Conservation (phyloP, 345 rosid genomes). For the Rhodamnia rubescens region DNA sequence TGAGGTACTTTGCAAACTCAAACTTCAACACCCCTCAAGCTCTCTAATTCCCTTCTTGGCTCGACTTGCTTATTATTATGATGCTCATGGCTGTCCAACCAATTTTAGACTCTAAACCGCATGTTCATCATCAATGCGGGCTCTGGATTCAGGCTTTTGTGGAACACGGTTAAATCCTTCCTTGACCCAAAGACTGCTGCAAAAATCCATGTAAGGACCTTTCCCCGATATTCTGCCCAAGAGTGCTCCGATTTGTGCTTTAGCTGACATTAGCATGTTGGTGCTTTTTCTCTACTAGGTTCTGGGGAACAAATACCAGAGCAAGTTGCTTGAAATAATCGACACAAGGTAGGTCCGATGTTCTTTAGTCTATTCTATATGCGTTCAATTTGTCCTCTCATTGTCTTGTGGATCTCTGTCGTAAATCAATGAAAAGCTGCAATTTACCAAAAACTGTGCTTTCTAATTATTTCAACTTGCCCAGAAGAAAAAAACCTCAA, state of each 20-base stretch:
- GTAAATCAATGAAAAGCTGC: neutral
- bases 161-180: conserved; percentile 70
- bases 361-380: neutral
- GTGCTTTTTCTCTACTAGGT: conserved; percentile 34
- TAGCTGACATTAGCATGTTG: neutral
- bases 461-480: too few relatives aligned
- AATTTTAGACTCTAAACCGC: conserved; percentile 62
- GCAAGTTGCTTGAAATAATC: conserved; percentile 85
- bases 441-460: neutral
- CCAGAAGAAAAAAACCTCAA: too few relatives aligned
- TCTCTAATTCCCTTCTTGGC: neutral
- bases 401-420: neutral
- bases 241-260: neutral
- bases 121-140: conserved; percentile 98
- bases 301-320: conserved; percentile 80
- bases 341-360: conserved; percentile 42
- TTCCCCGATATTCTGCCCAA: neutral
- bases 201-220: conserved; percentile 62
- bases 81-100: neutral
- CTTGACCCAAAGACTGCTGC: conserved; percentile 85
- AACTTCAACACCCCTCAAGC: neutral
- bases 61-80: neutral
- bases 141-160: conserved; percentile 78
- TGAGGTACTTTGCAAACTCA: conserved; percentile 33
- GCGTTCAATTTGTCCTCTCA: neutral